Evolutionary conservation across 2,329 filamentous ascomycete species (phyloP).

Genomic region (Pseudogymnoascus sp.): DNA sequence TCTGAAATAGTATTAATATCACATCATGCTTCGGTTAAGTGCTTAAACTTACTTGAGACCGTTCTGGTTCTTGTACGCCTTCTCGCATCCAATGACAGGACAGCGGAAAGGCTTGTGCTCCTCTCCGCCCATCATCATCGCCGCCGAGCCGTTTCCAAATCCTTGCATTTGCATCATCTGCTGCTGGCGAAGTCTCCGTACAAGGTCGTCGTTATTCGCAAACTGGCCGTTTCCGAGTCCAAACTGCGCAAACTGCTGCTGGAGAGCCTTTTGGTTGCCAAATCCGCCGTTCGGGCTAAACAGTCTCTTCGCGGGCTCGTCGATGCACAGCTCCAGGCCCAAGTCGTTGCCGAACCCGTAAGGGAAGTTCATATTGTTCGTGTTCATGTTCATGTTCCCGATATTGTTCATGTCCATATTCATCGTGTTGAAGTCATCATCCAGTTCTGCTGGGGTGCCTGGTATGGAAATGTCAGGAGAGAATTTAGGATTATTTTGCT

Average conservation of each 20-base stretch:
- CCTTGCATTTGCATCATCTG: slow-evolving; percentile 36
- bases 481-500: slow-evolving; percentile 39
- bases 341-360: slow-evolving; percentile 38
- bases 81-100: slow-evolving; percentile 95
- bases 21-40: background rate
- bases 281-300: slow-evolving; percentile 76
- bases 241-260: slow-evolving; percentile 61
- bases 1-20: slow-evolving; percentile 31
- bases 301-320: slow-evolving; percentile 88
- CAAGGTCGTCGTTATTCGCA: slow-evolving; percentile 61
- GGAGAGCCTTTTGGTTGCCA: slow-evolving; percentile 53
- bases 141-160: slow-evolving; percentile 31
- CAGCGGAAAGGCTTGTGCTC: slow-evolving; percentile 98
- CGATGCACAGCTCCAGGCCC: slow-evolving; percentile 59
- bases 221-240: slow-evolving; percentile 58
- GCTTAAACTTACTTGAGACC: slow-evolving; percentile 69
- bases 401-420: slow-evolving; percentile 46
- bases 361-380: slow-evolving; percentile 32
- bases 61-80: slow-evolving; percentile 99
- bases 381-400: slow-evolving; percentile 45
- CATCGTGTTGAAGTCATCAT: slow-evolving; percentile 61
- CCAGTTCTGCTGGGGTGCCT: slow-evolving; percentile 62
- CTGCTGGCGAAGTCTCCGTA: slow-evolving; percentile 55
- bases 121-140: slow-evolving; percentile 59
- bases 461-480: slow-evolving; percentile 56